Base-by-base conservation (phyloP, 768 basidiomycete species). In the Sutorius australiensis region DNA sequence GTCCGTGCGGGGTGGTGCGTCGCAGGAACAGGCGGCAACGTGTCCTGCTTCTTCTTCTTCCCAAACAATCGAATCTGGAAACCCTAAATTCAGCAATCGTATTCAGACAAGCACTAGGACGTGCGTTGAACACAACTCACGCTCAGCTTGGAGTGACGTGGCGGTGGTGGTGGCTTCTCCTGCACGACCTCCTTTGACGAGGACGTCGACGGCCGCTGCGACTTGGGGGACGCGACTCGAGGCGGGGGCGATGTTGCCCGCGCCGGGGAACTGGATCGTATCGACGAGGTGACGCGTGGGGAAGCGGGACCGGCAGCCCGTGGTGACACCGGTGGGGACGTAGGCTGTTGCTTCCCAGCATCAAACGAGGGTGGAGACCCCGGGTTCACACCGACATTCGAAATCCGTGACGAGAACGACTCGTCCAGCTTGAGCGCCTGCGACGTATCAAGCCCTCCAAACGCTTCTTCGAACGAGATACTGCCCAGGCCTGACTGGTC, bases 101-200 rank as follows among this genome's bases (percentile, higher is more conserved):
- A 9, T 43, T 46, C 40, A 10, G 32, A 46, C 54, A 52, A 17
- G 28, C 32, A 33, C 41, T n/a, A 43, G 24, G 24, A 24, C 28
- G n/a, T 30, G 19, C 41, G 14, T 48, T 16, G 34, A 30, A 41
- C 34, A 55, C 5, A 11, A 79, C 87, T 73, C 72, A 91, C 89
- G 58, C 87, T 92, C 48, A 90, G 73, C 66, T 89, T 89, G 28
- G 88, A 89, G 59, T 82, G 81, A 55, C 84, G 78, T 45, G 78
- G 68, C 2, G 74, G 61, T n/a, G 80, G 68, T 19, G 75, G 60
- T 13, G 84, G 81, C 62, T 83, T 83, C 53, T 83, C 82, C 9
- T 79, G 76, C 3, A 67, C 70, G 12, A 41, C 50, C 46, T 83
- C 82, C 55, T 82, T 84, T 0, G 81, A 79, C 1, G 82, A 82